Conservation (phyloP, 2,329 filamentous ascomycete species). For the Colletotrichum sp. region DNA sequence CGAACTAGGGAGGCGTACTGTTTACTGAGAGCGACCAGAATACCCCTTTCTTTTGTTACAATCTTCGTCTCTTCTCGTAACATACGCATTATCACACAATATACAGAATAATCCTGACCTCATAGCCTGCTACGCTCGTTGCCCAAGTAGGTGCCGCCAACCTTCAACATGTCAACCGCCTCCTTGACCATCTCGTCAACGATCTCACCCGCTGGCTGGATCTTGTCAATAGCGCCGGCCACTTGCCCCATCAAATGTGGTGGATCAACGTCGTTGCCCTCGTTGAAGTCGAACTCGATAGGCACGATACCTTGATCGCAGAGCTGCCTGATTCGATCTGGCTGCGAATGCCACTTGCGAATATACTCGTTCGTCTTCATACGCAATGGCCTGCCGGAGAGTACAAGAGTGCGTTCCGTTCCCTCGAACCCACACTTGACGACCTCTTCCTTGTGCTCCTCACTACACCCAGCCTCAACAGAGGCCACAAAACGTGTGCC, state of each 20-base stretch:
- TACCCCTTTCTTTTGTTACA: constrained; percentile 3
- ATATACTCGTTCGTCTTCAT: constrained; percentile 86
- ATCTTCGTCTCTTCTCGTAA: neutral
- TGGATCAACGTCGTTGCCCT: constrained; percentile 80
- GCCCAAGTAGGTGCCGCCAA: constrained; percentile 64
- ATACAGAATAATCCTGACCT: constrained; percentile 10
- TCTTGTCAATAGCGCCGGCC: constrained; percentile 74
- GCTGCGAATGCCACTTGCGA: constrained; percentile 76
- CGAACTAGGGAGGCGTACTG: neutral
- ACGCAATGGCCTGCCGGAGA: constrained; percentile 81
- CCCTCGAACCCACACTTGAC: constrained; percentile 79
- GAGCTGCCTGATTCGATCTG: constrained; percentile 75
- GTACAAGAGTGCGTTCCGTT: constrained; percentile 80
- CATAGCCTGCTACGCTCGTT: constrained; percentile 45
- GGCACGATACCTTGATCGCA: constrained; percentile 81
- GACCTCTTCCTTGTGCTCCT: constrained; percentile 83
- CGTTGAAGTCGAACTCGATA: constrained; percentile 80
- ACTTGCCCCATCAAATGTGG: constrained; percentile 96
- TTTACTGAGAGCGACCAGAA: constrained; percentile 1
- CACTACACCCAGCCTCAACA: constrained; percentile 79
- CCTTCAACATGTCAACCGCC: constrained; percentile 70
- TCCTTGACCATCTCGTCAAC: constrained; percentile 89
- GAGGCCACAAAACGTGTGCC: constrained; percentile 90
- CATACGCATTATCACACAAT: neutral
- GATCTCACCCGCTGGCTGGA: constrained; percentile 83